These are phyloP conservation scores for Cytospora leucostoma DNA, from an alignment of 2,329 filamentous ascomycete genomes.

Conservation along the genomic window DNA sequence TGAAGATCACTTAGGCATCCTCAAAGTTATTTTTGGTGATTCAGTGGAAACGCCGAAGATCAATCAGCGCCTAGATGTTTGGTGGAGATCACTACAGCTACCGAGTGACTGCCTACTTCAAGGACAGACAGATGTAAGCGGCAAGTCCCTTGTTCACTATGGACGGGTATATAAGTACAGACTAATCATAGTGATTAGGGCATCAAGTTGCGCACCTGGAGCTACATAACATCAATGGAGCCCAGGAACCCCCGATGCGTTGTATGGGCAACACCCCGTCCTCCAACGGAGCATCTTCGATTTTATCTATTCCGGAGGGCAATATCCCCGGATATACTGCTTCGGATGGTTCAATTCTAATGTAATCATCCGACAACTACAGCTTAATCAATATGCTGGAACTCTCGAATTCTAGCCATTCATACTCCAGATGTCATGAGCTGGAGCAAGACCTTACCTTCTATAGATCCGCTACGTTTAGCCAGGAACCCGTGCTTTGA, in stretches of 20 bases:
- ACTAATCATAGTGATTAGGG: neutral
- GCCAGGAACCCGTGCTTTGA: neutral
- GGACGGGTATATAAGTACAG: neutral
- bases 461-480: neutral
- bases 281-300: neutral
- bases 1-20: neutral
- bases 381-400: neutral
- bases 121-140: neutral
- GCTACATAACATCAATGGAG: neutral
- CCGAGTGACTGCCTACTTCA: neutral
- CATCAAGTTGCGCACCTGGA: neutral
- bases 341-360: neutral
- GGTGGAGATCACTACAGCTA: neutral
- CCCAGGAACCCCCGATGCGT: neutral
- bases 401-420: neutral
- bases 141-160: neutral
- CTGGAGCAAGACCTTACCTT: neutral
- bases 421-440: neutral
- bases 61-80: neutral
- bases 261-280: neutral
- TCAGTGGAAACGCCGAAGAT: neutral
- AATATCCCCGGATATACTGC: neutral
- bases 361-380: neutral
- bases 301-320: neutral
- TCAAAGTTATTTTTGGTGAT: neutral